phyloP scores from a whole-genome alignment of 2,329 filamentous ascomycete genomes.

The Thyridium curvatum region DNA sequence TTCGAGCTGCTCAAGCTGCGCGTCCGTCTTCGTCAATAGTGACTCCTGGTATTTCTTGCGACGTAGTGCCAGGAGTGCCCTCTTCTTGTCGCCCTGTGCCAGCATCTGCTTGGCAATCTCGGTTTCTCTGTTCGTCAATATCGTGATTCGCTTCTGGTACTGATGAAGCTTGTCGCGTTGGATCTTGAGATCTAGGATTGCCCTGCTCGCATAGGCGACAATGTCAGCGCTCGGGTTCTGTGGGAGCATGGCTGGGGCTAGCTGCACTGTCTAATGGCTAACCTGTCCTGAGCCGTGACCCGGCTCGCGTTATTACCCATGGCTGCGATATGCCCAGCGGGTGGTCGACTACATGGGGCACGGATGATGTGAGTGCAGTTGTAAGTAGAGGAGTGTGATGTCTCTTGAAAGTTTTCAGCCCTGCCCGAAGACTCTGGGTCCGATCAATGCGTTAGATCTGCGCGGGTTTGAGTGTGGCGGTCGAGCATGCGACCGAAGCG shows the following conservation, averaged over 20 bases:
- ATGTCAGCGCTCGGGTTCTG: slow-evolving; percentile 1
- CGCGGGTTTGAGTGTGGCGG: no score
- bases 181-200: slow-evolving; percentile 94
- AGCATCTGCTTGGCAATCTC: slow-evolving; percentile 80
- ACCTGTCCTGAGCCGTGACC: slow-evolving; percentile 79
- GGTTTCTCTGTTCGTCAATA: slow-evolving; percentile 82
- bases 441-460: no score
- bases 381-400: not conserved
- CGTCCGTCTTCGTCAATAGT: slow-evolving; percentile 81
- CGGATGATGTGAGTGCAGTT: no score
- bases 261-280: slow-evolving; percentile 19
- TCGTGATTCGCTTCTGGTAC: slow-evolving; percentile 85
- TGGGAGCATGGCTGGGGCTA: slow-evolving; percentile 1
- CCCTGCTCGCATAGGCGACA: slow-evolving; percentile 45
- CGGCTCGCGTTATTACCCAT: slow-evolving; percentile 54
- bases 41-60: slow-evolving; percentile 97
- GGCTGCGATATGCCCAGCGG: slow-evolving; percentile 2
- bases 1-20: slow-evolving; percentile 90
- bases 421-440: no score
- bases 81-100: slow-evolving; percentile 68
- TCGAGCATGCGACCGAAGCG: no score
- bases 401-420: not conserved
- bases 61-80: slow-evolving; percentile 80
- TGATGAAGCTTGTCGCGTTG: slow-evolving; percentile 96
- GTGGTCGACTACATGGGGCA: no score